phyloP scores from a whole-genome alignment of 805 yeast genomes.

The Wickerhamomyces strasburgensis region DNA sequence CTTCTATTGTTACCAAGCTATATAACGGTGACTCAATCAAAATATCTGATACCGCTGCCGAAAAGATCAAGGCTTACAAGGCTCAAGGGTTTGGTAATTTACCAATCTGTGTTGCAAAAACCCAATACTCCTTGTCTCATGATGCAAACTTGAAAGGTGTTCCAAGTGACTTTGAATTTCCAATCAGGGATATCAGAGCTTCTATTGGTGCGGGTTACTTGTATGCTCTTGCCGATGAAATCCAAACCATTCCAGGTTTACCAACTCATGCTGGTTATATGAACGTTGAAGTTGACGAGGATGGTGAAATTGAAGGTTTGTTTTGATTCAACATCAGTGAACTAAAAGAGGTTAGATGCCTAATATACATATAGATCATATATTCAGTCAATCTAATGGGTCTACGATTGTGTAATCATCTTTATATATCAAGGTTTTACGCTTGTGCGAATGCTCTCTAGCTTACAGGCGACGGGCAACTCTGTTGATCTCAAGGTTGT shows the following conservation, averaged over 20 bases:
- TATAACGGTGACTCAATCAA: slow-evolving; percentile 75
- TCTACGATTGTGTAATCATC: no score
- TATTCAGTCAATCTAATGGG: no score
- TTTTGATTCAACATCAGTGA: no score
- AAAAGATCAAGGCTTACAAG: slow-evolving; percentile 62
- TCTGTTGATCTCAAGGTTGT: no score
- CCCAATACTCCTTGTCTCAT: slow-evolving; percentile 80
- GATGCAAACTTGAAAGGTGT: slow-evolving; percentile 81
- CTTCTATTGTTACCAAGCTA: slow-evolving; percentile 65
- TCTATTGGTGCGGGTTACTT: slow-evolving; percentile 81
- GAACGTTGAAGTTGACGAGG: slow-evolving; percentile 77
- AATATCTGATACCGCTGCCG: slow-evolving; percentile 62
- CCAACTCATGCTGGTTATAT: slow-evolving; percentile 83
- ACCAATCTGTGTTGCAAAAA: slow-evolving; percentile 82
- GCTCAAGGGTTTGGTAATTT: slow-evolving; percentile 71
- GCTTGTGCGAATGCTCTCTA: no score
- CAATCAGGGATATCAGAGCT: slow-evolving; percentile 74
- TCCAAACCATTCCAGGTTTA: slow-evolving; percentile 81
- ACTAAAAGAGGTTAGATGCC: no score
- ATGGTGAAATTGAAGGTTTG: slow-evolving; percentile 79
- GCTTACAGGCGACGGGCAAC: no score
- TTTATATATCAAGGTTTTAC: no score
- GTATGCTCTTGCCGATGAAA: slow-evolving; percentile 81
- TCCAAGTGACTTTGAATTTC: slow-evolving; percentile 74
- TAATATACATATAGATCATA: no score